Evolutionary conservation across 1,284 basidiomycete species (phyloP), one percentile per base, ranked within the genome.

Genomic region (Moesziomyces sp.): DNA sequence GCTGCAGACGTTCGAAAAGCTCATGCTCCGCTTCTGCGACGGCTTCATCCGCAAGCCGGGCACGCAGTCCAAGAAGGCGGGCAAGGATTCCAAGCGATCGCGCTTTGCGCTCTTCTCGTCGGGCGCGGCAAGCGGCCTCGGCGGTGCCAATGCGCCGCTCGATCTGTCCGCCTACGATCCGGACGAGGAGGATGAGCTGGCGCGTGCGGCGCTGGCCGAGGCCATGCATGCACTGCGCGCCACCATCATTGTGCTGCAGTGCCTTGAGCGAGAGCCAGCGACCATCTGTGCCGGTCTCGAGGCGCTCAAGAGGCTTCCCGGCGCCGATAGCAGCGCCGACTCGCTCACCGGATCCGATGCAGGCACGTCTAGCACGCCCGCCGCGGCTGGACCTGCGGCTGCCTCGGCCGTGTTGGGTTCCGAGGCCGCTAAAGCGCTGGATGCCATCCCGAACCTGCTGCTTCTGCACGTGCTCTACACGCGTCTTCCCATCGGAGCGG

Each of bases 161-260:
- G 70, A 74, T 19, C 58, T 62, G 11, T 62, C 57, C 5, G 71
- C 77, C 10, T 70, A 59, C 42, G 66, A 76, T 26, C 72, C 76
- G 18, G 65, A 78, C 42, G 73, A 75, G 47, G 79, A 80, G 34
- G 82, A 82, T 52, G 82, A 83, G 57, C 70, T 83, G 11, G 82
- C 82, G 0, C 70, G 70, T 21, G 79, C 77, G 9, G 82, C 82
- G 19, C 71, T 83, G 5, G 74, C 67, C 23, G 82, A 83, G 57
- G 82, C 81, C 5, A 66, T 83, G 52, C 73, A 76, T n/a, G 82
- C 81, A 7, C 58, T 83, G 34, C 75, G 70, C 43, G 74, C 72
- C 63, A 80, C 78, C 43, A 65, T 77, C 52, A 66, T 76, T 19
- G 79, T 80, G 46, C 61, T 80, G 3, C 76, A 79, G 35, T 65